phyloP scores from a whole-genome alignment of 306 rosid genomes.

The Hippophae tibetana region DNA sequence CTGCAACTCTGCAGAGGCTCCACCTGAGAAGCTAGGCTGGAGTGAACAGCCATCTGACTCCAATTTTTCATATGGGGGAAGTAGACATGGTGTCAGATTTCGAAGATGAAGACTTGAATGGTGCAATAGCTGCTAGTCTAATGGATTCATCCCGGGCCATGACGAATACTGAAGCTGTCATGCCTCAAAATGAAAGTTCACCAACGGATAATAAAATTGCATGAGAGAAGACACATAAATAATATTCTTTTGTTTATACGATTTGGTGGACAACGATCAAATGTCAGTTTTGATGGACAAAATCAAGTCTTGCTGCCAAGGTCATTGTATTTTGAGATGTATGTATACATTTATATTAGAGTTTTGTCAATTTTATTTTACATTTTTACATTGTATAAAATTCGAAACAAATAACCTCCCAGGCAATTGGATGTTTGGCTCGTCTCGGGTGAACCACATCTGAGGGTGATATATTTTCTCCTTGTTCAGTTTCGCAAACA shows the following conservation, averaged over 20 bases:
- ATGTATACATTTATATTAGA: slow-evolving; percentile 27
- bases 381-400: slow-evolving; percentile 29
- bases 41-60: slow-evolving; percentile 27
- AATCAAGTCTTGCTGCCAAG: slow-evolving; percentile 29
- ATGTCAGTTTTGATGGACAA: slow-evolving; percentile 24
- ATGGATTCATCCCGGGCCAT: too few species aligned
- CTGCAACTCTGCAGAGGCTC: slow-evolving; percentile 59
- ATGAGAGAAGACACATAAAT: slow-evolving; percentile 18
- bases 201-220: slow-evolving; percentile 22
- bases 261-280: slow-evolving; percentile 26
- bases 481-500: too few species aligned
- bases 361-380: slow-evolving; percentile 8
- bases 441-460: too few species aligned
- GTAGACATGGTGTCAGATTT: slow-evolving; percentile 38
- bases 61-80: slow-evolving; percentile 40
- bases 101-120: slow-evolving; percentile 74
- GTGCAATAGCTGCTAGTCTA: too few species aligned
- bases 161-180: slow-evolving; percentile 15
- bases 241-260: slow-evolving; percentile 15
- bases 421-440: slow-evolving; percentile 1
- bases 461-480: too few species aligned
- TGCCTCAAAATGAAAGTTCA: slow-evolving; percentile 27
- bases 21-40: slow-evolving; percentile 31
- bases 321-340: slow-evolving; percentile 28
- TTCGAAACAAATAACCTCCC: slow-evolving; percentile 29